Evolutionary conservation across 2,329 filamentous ascomycete species (phyloP).

Genomic region (Colletotrichum sp.): DNA sequence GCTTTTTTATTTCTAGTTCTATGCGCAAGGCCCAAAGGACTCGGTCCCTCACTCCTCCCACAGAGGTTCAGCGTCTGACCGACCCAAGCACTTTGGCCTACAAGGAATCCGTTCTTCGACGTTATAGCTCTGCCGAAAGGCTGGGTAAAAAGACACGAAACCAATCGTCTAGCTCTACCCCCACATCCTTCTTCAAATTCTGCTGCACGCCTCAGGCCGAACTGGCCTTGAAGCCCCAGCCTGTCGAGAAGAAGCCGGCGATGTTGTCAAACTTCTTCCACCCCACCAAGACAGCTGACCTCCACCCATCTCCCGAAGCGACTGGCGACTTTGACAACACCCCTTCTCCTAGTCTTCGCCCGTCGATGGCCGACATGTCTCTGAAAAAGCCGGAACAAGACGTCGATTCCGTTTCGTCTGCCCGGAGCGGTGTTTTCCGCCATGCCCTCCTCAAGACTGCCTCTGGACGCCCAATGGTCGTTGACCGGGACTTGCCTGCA

Average conservation of each 20-base stretch:
- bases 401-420: neutral
- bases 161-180: neutral
- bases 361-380: conserved; percentile 28
- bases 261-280: conserved; percentile 19
- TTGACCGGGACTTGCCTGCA: conserved; percentile 24
- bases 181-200: neutral
- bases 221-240: neutral
- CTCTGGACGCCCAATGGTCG: conserved; percentile 16
- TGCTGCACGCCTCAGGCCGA: neutral
- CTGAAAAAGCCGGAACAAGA: conserved; percentile 4
- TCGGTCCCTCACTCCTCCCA: conserved; percentile 11
- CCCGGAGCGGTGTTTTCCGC: conserved; percentile 9
- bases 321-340: conserved; percentile 35
- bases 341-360: conserved; percentile 33
- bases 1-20: neutral
- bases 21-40: neutral
- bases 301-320: neutral
- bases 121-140: conserved; percentile 4
- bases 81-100: neutral
- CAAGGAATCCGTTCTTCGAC: neutral
- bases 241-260: neutral
- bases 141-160: neutral
- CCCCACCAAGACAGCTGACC: neutral
- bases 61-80: conserved; percentile 7
- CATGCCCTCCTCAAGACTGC: conserved; percentile 30